Percentiles rank a stretch among this genome's conserved stretches.
phyloP scores from a whole-genome alignment of 768 basidiomycete genomes.

The Psilocybe azurescens region DNA sequence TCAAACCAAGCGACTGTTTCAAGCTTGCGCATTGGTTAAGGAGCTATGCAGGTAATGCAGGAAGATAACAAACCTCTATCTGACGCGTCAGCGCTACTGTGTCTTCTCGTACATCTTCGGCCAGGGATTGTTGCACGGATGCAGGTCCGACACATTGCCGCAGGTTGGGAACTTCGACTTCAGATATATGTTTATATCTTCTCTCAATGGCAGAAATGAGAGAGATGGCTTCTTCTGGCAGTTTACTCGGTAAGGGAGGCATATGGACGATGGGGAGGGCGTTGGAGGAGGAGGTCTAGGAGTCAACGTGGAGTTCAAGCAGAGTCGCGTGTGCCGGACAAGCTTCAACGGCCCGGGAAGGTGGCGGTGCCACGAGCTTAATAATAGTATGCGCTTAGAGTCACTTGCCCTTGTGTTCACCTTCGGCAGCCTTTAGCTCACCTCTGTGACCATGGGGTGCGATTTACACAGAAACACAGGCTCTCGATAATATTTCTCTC shows the following conservation, averaged over 20 bases:
- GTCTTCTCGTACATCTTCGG: slow-evolving; percentile 80
- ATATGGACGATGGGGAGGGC: slow-evolving; percentile 38
- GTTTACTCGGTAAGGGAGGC: slow-evolving; percentile 63
- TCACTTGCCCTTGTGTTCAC: no score
- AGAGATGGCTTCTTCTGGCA: slow-evolving; percentile 55
- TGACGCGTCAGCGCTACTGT: slow-evolving; percentile 63
- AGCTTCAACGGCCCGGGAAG: background rate
- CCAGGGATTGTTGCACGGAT: slow-evolving; percentile 70
- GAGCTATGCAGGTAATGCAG: slow-evolving; percentile 2
- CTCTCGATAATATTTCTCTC: no score
- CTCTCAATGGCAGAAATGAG: slow-evolving; percentile 60
- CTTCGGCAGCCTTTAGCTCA: no score
- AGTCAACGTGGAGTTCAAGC: background rate
- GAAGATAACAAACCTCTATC: slow-evolving; percentile 61
- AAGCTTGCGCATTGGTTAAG: slow-evolving; percentile 22
- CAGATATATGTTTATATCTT: slow-evolving; percentile 63
- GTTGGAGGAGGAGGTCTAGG: background rate
- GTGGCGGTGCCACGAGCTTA: background rate
- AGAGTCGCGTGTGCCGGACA: background rate
- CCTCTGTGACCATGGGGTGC: no score
- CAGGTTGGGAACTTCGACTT: slow-evolving; percentile 80
- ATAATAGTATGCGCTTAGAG: no score
- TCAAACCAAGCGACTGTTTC: slow-evolving; percentile 64
- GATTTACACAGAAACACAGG: no score
- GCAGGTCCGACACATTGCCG: slow-evolving; percentile 72